Evolutionary conservation across 176 grass and related monocot species (phyloP).

Genomic region (Puya raimondii): DNA sequence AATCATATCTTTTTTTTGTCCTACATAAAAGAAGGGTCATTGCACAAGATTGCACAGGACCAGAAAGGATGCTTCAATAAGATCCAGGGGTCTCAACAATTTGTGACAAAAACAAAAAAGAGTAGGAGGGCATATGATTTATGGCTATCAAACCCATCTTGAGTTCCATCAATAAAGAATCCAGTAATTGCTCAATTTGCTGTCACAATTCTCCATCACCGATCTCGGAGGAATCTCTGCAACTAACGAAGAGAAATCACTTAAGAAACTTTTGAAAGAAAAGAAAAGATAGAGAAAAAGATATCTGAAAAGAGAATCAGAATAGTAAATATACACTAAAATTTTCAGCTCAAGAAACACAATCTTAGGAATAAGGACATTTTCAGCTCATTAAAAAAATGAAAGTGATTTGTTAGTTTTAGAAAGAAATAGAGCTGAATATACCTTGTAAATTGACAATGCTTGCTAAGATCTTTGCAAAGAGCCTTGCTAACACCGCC

Average conservation of each 20-base stretch:
- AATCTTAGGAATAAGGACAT: too few relatives aligned
- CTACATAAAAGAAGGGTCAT: too few relatives aligned
- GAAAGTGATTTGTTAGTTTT: too few relatives aligned
- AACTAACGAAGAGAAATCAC: neutral
- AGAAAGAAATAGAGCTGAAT: neutral
- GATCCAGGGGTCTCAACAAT: too few relatives aligned
- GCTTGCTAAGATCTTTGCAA: constrained; percentile 76
- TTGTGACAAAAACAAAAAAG: too few relatives aligned
- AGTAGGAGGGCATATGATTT: too few relatives aligned
- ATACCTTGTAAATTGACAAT: constrained; percentile 54
- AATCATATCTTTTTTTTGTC: too few relatives aligned
- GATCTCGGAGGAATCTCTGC: neutral
- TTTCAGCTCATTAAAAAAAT: too few relatives aligned
- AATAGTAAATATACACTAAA: neutral
- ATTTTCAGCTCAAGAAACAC: neutral
- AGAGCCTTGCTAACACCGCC: constrained; percentile 52
- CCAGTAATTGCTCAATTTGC: neutral
- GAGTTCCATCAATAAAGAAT: neutral
- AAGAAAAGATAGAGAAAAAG: neutral
- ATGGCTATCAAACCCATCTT: neutral
- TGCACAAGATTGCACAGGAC: too few relatives aligned
- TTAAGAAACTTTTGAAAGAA: neutral
- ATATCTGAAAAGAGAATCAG: neutral
- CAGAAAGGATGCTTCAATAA: too few relatives aligned
- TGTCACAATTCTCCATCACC: neutral